Percentiles rank a stretch among this genome's conserved stretches.
Conservation (phyloP, 495 filamentous ascomycete genomes). For the Chaetomium fimeti region DNA sequence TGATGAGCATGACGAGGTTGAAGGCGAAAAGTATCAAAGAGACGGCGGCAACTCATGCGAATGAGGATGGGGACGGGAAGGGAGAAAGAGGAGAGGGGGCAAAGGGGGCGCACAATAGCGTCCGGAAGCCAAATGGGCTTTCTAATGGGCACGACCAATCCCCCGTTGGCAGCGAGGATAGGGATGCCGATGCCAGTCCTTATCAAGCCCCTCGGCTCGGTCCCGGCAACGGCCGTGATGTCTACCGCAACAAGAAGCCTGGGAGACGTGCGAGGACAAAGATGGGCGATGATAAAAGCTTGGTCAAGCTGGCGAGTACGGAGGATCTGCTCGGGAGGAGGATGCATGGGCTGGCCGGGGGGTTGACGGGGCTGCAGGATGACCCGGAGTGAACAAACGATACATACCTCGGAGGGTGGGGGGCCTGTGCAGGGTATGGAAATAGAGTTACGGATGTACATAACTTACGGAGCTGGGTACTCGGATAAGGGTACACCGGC, state of each 20-base stretch:
- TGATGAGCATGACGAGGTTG: slow-evolving; percentile 62
- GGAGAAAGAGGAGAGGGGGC: neutral
- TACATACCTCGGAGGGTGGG: neutral
- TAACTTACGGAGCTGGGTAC: too few relatives aligned
- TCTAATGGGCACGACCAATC: neutral
- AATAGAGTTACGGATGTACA: neutral
- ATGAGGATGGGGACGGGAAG: neutral
- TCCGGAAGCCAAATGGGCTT: neutral
- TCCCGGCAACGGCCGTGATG: neutral
- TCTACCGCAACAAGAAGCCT: slow-evolving; percentile 1
- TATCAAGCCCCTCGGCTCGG: neutral
- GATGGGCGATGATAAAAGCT: slow-evolving; percentile 51
- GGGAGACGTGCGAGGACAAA: slow-evolving; percentile 23
- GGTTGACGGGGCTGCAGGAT: slow-evolving; percentile 67
- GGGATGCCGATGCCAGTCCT: neutral
- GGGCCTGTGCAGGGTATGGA: neutral
- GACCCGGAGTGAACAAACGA: slow-evolving; percentile 37
- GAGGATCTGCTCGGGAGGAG: slow-evolving; percentile 80
- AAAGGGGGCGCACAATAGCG: neutral
- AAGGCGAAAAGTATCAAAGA: slow-evolving; percentile 33
- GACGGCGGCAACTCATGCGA: neutral
- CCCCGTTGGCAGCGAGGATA: neutral
- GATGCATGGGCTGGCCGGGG: slow-evolving; percentile 80
- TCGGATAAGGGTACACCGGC: too few relatives aligned
- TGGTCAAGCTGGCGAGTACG: slow-evolving; percentile 74